phyloP scores from a whole-genome alignment of 768 basidiomycete species.

The Boletus rufocinnamomeus region DNA sequence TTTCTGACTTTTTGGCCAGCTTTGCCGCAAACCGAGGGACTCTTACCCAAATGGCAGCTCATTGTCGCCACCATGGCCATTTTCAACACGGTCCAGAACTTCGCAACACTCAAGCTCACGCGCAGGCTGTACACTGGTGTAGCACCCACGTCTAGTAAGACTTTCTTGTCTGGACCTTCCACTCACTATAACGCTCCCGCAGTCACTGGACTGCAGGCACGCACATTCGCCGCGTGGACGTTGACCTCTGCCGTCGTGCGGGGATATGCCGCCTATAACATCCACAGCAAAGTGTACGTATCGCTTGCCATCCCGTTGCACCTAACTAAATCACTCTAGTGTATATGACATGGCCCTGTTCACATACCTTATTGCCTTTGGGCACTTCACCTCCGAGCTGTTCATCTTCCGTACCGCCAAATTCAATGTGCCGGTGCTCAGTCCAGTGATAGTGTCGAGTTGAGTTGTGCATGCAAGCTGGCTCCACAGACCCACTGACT shows the following conservation, averaged over 20 bases:
- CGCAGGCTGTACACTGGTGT: slow-evolving; percentile 67
- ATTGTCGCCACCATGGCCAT: slow-evolving; percentile 73
- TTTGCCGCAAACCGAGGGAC: slow-evolving; percentile 66
- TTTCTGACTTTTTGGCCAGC: slow-evolving; percentile 37
- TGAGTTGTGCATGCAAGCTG: slow-evolving; percentile 38
- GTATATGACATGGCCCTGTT: slow-evolving; percentile 87
- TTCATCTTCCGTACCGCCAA: slow-evolving; percentile 79
- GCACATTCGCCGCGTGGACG: slow-evolving; percentile 93
- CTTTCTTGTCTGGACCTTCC: not conserved
- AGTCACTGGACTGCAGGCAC: slow-evolving; percentile 87
- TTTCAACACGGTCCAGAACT: slow-evolving; percentile 88
- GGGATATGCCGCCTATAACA: slow-evolving; percentile 86
- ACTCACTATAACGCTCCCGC: slow-evolving; percentile 2
- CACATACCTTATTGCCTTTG: slow-evolving; percentile 88
- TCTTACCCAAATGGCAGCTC: slow-evolving; percentile 88
- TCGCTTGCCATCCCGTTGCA: not conserved
- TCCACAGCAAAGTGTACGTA: slow-evolving; percentile 75
- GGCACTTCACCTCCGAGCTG: slow-evolving; percentile 86
- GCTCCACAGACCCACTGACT: slow-evolving; percentile 10
- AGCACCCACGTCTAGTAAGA: slow-evolving; percentile 42
- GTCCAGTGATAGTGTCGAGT: slow-evolving; percentile 88
- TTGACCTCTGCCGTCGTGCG: slow-evolving; percentile 82
- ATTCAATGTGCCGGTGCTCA: slow-evolving; percentile 57
- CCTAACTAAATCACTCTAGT: slow-evolving; percentile 43
- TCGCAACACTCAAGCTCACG: slow-evolving; percentile 74